Evolutionary conservation across 768 basidiomycete species (phyloP).

Genomic region (Lactifluus pinguis): DNA sequence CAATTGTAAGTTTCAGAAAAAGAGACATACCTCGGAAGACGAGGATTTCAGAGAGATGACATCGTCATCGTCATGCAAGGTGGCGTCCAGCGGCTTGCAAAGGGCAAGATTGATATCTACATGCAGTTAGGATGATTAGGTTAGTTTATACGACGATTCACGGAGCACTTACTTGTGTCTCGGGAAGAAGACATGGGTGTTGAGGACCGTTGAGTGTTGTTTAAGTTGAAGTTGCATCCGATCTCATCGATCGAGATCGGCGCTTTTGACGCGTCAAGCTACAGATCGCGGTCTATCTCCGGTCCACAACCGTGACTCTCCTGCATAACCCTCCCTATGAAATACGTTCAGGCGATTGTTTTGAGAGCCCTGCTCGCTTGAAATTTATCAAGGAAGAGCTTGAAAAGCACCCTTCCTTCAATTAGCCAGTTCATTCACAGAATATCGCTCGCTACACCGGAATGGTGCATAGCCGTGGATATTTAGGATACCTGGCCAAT

Average conservation of each 20-base stretch:
- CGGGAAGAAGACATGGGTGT: neutral
- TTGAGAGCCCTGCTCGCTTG: constrained; percentile 26
- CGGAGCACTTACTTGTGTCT: neutral
- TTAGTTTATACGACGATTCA: neutral
- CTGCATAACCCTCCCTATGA: constrained; percentile 27
- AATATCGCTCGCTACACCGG: constrained; percentile 6
- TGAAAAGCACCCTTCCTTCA: constrained; percentile 2
- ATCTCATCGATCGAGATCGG: neutral
- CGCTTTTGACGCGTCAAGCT: neutral
- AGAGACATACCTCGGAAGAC: neutral
- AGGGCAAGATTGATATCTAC: neutral
- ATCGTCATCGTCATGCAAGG: neutral
- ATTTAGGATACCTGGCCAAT: constrained; percentile 23
- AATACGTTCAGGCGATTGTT: constrained; percentile 25
- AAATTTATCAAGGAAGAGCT: constrained; percentile 22
- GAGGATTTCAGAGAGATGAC: constrained; percentile 9
- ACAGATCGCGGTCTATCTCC: neutral
- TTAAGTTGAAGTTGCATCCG: neutral
- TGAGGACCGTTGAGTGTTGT: neutral
- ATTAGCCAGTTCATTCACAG: neutral
- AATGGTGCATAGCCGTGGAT: constrained; percentile 24
- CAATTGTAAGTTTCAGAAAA: neutral
- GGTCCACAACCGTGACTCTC: neutral
- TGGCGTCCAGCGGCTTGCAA: neutral
- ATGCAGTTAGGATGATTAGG: neutral